Evolutionary conservation across 2,329 filamentous ascomycete genomes (phyloP).

Genomic region (Fusarium clavum): DNA sequence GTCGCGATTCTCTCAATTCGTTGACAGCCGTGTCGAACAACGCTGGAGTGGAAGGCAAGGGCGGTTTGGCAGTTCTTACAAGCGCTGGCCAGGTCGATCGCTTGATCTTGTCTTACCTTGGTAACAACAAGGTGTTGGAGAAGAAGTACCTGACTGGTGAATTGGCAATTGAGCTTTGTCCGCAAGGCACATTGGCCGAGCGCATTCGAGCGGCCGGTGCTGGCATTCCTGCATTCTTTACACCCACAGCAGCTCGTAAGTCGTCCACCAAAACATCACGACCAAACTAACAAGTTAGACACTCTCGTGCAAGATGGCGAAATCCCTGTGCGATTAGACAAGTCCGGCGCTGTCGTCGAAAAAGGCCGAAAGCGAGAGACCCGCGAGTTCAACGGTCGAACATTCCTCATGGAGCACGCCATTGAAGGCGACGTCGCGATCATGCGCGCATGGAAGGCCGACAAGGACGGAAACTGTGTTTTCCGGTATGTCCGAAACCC

Average conservation of each 20-base stretch:
- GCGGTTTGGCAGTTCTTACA: slow-evolving; percentile 76
- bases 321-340: slow-evolving; percentile 72
- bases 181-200: slow-evolving; percentile 80
- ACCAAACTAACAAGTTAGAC: slow-evolving; percentile 52
- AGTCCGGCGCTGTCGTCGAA: slow-evolving; percentile 70
- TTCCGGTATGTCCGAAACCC: slow-evolving; percentile 66
- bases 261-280: slow-evolving; percentile 17
- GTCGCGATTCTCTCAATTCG: slow-evolving; percentile 70
- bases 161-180: slow-evolving; percentile 79
- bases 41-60: slow-evolving; percentile 75
- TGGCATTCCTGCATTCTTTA: slow-evolving; percentile 85
- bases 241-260: slow-evolving; percentile 76
- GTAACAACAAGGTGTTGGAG: slow-evolving; percentile 81
- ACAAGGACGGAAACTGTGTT: slow-evolving; percentile 81
- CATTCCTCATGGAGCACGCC: slow-evolving; percentile 81
- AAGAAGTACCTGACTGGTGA: slow-evolving; percentile 79
- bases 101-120: slow-evolving; percentile 80
- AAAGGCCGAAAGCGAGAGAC: slow-evolving; percentile 75
- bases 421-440: slow-evolving; percentile 82
- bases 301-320: slow-evolving; percentile 76
- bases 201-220: slow-evolving; percentile 78
- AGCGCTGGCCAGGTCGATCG: slow-evolving; percentile 76
- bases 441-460: slow-evolving; percentile 79
- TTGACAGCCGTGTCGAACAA: slow-evolving; percentile 86
- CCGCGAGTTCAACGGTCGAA: slow-evolving; percentile 77